Base-by-base conservation (phyloP, 805 yeast species). In the Blastobotrys americana region DNA sequence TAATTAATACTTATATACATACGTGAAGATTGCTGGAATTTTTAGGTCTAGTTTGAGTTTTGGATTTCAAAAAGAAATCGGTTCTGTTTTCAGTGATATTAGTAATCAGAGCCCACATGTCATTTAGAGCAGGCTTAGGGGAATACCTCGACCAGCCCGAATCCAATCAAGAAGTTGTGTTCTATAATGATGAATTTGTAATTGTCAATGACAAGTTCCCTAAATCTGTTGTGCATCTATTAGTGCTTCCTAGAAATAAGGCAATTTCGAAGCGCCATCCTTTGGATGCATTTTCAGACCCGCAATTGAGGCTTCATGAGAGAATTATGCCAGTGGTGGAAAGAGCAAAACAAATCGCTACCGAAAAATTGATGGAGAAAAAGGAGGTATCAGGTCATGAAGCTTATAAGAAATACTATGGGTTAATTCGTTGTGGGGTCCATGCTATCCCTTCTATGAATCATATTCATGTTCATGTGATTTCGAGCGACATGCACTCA, bases 381-480 rank as follows among this genome's bases (percentile, higher is more conserved):
- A 1, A 48, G 43, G 15, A 47, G 56, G 6, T 34, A 2, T 17
- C 33, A 20, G 34, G 36, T 3, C 44, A 82, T 5, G 64, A 66
- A 47, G 73, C 71, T 13, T 8, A 8, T 25, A 13, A 13, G 10
- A 13, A 8, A 25, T 8, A 8, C 10, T 8, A 8, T 13, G 8
- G 10, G 31, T 13, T 13, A 25, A 25, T 25, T 8, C 8, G 8
- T 8, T 25, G 31, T 5, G 90, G 94, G 0, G 71, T 84, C 20
- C 95, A 85, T 61, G 61, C 83, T 3, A 71, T 72, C 2, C 95
- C 95, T 2, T 80, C 88, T 0, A 58, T 84, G 71, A 63, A 61
- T 34, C 83, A 85, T 57, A 54, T 84, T 37, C 95, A 85, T 55
- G 65, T 85, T 16, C 95, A 85, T 64, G 76, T 85, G 19, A 69